Evolutionary conservation across 1,284 basidiomycete genomes (phyloP).

Genomic region (Leccinum fallax): DNA sequence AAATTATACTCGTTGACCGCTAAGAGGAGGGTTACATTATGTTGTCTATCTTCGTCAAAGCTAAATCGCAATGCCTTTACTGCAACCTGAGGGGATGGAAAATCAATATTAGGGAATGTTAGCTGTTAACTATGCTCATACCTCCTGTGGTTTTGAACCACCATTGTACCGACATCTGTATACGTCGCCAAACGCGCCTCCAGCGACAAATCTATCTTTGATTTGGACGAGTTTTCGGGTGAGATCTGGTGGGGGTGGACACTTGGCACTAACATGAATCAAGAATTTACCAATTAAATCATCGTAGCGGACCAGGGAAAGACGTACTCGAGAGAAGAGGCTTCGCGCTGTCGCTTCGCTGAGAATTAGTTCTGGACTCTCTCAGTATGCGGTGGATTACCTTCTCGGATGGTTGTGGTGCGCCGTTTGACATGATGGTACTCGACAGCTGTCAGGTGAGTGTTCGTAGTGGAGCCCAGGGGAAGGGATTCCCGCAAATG

Average conservation of each 20-base stretch:
- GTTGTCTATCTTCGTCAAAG: background rate
- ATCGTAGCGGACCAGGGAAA: no score
- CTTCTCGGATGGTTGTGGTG: background rate
- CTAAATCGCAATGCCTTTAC: slow-evolving; percentile 16
- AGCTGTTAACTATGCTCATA: background rate
- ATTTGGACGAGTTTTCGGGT: background rate
- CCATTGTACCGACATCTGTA: slow-evolving; percentile 8
- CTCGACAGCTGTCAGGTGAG: background rate
- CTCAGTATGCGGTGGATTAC: background rate
- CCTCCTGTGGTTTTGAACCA: background rate
- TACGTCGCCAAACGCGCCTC: slow-evolving; percentile 2
- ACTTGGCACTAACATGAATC: background rate
- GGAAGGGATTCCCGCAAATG: background rate
- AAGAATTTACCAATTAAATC: background rate
- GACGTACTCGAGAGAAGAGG: background rate
- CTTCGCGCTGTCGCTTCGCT: background rate
- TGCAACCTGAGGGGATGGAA: slow-evolving; percentile 11
- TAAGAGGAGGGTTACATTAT: background rate
- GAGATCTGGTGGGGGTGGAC: background rate
- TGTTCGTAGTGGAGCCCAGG: background rate
- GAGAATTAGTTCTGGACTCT: background rate
- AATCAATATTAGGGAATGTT: background rate
- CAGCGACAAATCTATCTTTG: background rate
- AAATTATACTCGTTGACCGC: background rate
- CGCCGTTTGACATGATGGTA: background rate